These are phyloP conservation scores for Sporobolomyces pararoseus DNA, from an alignment of 768 basidiomycete species.

Conservation along the genomic window DNA sequence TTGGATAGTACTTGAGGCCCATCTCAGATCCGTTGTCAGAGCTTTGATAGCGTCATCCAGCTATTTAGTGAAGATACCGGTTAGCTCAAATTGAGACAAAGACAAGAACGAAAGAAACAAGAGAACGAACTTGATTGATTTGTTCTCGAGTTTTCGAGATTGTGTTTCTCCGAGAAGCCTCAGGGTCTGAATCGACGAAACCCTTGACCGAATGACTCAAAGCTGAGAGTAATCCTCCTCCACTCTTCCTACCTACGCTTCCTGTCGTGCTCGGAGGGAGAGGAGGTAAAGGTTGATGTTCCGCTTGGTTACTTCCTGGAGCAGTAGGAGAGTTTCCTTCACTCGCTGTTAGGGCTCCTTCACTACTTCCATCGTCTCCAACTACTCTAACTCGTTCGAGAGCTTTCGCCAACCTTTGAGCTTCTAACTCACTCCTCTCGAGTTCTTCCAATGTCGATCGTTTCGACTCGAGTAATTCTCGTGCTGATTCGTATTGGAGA, in stretches of 20 bases:
- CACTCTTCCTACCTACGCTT: slow-evolving; percentile 11
- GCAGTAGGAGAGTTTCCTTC: too few species aligned
- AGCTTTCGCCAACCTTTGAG: slow-evolving; percentile 80
- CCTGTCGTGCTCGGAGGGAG: slow-evolving; percentile 19
- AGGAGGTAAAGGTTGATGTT: slow-evolving; percentile 25
- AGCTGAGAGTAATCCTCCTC: slow-evolving; percentile 73
- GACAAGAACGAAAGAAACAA: background rate
- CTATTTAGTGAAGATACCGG: slow-evolving; percentile 52
- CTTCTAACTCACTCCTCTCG: slow-evolving; percentile 88
- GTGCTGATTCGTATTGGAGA: slow-evolving; percentile 94
- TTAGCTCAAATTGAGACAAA: background rate
- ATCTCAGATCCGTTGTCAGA: slow-evolving; percentile 88
- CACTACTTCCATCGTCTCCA: slow-evolving; percentile 34
- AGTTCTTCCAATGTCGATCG: slow-evolving; percentile 79
- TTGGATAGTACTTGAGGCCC: slow-evolving; percentile 92
- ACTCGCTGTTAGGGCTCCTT: slow-evolving; percentile 33
- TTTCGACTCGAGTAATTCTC: slow-evolving; percentile 78
- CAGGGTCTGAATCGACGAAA: slow-evolving; percentile 98
- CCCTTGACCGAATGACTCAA: slow-evolving; percentile 91
- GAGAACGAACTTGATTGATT: slow-evolving; percentile 76
- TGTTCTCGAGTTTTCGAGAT: slow-evolving; percentile 92
- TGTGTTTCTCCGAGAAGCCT: slow-evolving; percentile 83
- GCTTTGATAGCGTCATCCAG: slow-evolving; percentile 92
- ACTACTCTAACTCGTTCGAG: slow-evolving; percentile 53
- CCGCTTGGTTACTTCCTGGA: too few species aligned